Conservation (phyloP, 2,329 filamentous ascomycete species). For the Stylonectria norvegica region DNA sequence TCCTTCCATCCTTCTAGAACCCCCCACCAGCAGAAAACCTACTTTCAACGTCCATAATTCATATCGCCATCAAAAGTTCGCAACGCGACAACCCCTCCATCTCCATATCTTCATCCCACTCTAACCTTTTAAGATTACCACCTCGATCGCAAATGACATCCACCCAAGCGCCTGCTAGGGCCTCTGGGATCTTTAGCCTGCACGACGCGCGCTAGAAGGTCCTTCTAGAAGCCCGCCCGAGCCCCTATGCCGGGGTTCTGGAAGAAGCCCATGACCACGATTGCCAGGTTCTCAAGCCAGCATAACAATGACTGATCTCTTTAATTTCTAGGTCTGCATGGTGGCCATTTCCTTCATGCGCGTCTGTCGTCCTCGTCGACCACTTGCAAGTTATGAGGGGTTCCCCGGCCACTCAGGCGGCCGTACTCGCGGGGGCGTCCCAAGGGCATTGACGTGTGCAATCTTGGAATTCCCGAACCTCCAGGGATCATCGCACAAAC, state of each 20-base stretch:
- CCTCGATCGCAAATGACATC: constrained; percentile 1
- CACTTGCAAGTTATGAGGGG: constrained; percentile 15
- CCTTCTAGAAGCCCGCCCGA: constrained; percentile 27
- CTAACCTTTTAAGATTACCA: background rate
- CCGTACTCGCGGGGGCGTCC: constrained; percentile 10
- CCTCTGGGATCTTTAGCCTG: constrained; percentile 9
- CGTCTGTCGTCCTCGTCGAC: constrained; percentile 3
- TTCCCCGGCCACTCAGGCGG: constrained; percentile 9
- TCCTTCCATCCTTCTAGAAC: background rate
- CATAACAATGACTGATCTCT: constrained; percentile 1
- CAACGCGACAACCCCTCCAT: too few species aligned
- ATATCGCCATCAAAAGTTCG: too few species aligned
- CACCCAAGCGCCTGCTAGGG: background rate
- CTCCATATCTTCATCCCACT: background rate
- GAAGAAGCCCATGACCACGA: constrained; percentile 21
- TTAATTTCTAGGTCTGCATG: constrained; percentile 3
- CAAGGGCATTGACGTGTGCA: constrained; percentile 20
- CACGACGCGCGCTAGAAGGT: constrained; percentile 27
- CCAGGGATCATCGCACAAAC: background rate
- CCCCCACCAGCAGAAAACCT: too few species aligned
- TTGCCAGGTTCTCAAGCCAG: constrained; percentile 12
- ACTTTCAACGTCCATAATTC: too few species aligned
- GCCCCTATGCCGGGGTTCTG: constrained; percentile 25
- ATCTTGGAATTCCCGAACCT: constrained; percentile 23
- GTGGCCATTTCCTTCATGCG: constrained; percentile 16